Base-by-base conservation (phyloP, 2,329 filamentous ascomycete genomes). In the Arthrobotrys iridis region DNA sequence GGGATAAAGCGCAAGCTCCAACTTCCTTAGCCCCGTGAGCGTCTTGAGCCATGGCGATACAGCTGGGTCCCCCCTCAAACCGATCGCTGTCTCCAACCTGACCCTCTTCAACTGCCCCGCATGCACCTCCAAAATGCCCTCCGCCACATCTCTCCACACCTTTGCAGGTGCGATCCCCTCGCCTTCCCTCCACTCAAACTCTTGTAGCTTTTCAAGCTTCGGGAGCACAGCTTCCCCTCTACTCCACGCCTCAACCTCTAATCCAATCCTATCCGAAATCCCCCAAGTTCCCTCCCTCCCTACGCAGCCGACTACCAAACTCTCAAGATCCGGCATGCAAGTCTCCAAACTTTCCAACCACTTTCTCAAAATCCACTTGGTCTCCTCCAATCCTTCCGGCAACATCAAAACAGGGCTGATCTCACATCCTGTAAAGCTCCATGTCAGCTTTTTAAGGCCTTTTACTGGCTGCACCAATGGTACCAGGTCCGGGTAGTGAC, bases 401-500 rank as follows among this genome's bases (percentile, higher is more conserved):
- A 13, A 6, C 3, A 18, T n/a, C 1, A 75, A 37, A 11, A 75
- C 40, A 2, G 33, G 30, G 46, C 62, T 67, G 6, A 7, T 20
- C 18, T 26, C 11, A 50, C 46, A 41, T 22, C 22, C 40, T 11
- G 71, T 75, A 43, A 68, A 26, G 30, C 71, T 52, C 71, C 71
- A 75, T 48, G 63, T 68, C 28, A 75, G 35, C 40, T 18, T 41
- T n/a, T 68, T 75, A 28, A 75, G 15, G 11, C 57, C 63, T 8
- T 46, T 45, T 5, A 63, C 26, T 8, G 33, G 46, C 37, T 63
- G 63, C 40, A 68, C 46, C 26, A 75, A 22, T 3, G 71, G 71
- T 7, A 75, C 63, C 13, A 75, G 24, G 45, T 75, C 71, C 45
- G 71, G 71, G 30, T 68, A 75, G 58, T 75, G 63, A 35, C 68